phyloP scores from a whole-genome alignment of 805 yeast genomes.

The Wickerhamiella vanderwaltii region DNA sequence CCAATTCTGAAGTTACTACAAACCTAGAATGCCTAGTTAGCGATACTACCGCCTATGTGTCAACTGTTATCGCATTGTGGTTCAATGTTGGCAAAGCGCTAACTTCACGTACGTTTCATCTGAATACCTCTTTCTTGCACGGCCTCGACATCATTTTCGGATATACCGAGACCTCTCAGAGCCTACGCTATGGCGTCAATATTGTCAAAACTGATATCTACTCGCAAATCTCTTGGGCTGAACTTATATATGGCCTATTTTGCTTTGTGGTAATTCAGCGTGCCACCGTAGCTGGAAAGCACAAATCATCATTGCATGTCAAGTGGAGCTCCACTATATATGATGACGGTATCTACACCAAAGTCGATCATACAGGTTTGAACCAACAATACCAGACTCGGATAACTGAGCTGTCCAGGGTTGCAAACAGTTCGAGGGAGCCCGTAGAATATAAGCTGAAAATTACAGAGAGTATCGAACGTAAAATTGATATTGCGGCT shows the following conservation, averaged over 20 bases:
- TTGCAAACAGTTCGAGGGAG: not conserved
- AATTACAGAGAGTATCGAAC: slow-evolving; percentile 1
- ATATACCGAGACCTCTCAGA: slow-evolving; percentile 9
- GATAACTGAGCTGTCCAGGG: not conserved
- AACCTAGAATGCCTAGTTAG: not conserved
- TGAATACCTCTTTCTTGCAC: not conserved
- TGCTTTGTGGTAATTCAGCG: slow-evolving; percentile 3
- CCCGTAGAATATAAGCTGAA: slow-evolving; percentile 1
- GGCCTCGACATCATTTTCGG: slow-evolving; percentile 6
- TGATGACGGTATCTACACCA: slow-evolving; percentile 1
- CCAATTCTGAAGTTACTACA: not conserved
- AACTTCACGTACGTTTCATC: not conserved
- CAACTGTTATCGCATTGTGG: slow-evolving; percentile 1
- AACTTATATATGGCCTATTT: slow-evolving; percentile 1
- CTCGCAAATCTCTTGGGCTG: slow-evolving; percentile 2
- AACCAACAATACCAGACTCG: not conserved
- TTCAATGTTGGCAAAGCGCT: slow-evolving; percentile 4
- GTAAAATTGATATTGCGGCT: not conserved
- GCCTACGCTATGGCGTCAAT: not conserved
- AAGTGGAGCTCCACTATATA: not conserved
- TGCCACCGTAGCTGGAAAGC: slow-evolving; percentile 1
- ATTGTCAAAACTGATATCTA: slow-evolving; percentile 4
- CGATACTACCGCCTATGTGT: not conserved
- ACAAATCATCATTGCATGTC: not conserved
- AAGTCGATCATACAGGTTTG: not conserved